phyloP scores from a whole-genome alignment of 306 rosid genomes.

The Malus fusca region DNA sequence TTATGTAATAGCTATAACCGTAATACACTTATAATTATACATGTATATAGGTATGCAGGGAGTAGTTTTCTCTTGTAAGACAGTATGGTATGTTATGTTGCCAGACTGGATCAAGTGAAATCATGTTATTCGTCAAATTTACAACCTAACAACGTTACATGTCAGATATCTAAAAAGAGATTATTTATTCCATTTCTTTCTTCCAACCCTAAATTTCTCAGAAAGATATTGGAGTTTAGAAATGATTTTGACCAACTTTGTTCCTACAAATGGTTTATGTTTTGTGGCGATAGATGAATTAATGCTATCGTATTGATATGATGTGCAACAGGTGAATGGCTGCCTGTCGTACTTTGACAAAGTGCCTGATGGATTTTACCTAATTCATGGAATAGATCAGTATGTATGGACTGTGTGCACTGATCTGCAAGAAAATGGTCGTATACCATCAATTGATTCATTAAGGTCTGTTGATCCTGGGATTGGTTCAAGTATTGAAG shows the following conservation, averaged over 20 bases:
- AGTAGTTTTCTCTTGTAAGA: background rate
- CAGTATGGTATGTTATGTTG: background rate
- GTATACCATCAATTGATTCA: constrained; percentile 78
- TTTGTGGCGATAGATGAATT: background rate
- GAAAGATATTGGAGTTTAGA: background rate
- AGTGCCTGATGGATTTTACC: constrained; percentile 90
- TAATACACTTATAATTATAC: background rate
- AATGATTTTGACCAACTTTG: background rate
- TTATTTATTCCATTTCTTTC: background rate
- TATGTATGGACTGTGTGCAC: constrained; percentile 89
- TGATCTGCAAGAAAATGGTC: constrained; percentile 78
- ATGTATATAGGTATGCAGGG: background rate
- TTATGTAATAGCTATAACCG: background rate
- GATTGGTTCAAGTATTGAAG: constrained; percentile 66
- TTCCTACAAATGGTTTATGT: background rate
- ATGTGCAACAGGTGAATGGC: constrained; percentile 77
- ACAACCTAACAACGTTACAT: background rate
- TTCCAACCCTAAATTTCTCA: background rate
- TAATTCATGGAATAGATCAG: constrained; percentile 84
- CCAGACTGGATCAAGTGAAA: background rate
- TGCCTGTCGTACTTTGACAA: constrained; percentile 84
- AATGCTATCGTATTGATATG: constrained; percentile 21
- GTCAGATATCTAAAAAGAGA: background rate
- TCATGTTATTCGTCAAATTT: background rate
- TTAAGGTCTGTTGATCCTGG: constrained; percentile 64